Conservation (phyloP, 345 rosid genomes). For the Cardamine chenopodiifolia region DNA sequence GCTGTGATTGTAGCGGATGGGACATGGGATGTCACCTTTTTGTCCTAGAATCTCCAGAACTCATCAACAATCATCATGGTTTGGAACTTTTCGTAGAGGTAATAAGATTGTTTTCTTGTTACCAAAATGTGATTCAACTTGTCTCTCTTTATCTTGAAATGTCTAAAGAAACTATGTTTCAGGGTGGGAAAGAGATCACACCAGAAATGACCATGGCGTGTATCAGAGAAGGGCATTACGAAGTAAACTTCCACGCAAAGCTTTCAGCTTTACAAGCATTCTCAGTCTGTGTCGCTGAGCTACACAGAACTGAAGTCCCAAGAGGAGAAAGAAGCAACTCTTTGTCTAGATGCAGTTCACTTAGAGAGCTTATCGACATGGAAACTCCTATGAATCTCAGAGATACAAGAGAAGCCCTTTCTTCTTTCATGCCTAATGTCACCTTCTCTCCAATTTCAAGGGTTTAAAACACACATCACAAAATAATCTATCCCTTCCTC, state of each 20-base stretch:
- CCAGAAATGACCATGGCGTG: conserved; percentile 51
- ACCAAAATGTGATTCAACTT: neutral
- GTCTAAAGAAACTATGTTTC: neutral
- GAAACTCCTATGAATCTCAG: conserved; percentile 52
- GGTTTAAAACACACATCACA: conserved; percentile 49
- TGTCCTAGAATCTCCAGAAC: conserved; percentile 60
- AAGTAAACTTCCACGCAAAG: conserved; percentile 82
- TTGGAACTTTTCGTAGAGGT: conserved; percentile 77
- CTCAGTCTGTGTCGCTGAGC: conserved; percentile 75
- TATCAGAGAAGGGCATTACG: conserved; percentile 53
- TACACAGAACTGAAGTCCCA: conserved; percentile 57
- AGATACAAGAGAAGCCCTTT: conserved; percentile 42
- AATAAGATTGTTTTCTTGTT: neutral
- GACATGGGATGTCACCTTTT: conserved; percentile 93
- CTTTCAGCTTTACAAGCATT: conserved; percentile 89
- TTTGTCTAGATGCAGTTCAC: conserved; percentile 56
- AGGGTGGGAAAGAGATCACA: conserved; percentile 68
- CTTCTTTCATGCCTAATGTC: conserved; percentile 67
- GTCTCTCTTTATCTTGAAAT: conserved; percentile 5
- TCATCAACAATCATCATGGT: conserved; percentile 51
- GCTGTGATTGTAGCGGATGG: conserved; percentile 99
- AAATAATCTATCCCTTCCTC: conserved; percentile 2
- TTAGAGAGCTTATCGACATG: conserved; percentile 66
- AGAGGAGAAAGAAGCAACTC: conserved; percentile 37
- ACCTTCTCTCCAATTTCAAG: conserved; percentile 92